These are phyloP conservation scores for Cladosporium sphaerospermum DNA, from an alignment of 2,329 filamentous ascomycete genomes.

Conservation along the genomic window DNA sequence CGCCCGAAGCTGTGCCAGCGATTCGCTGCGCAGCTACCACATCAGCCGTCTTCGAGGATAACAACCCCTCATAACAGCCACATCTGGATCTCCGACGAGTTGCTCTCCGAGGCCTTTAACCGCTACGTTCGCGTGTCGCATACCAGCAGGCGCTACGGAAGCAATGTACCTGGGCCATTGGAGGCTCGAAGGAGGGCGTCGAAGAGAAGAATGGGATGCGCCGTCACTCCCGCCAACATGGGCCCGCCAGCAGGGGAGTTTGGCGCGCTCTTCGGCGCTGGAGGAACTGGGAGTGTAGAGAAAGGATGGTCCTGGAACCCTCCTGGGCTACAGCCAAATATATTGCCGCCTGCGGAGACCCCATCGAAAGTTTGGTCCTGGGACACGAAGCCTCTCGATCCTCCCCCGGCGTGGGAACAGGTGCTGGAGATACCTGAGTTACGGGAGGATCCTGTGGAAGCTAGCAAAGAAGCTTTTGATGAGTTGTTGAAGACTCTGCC, in stretches of 20 bases:
- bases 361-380: neutral
- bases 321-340: constrained; percentile 13
- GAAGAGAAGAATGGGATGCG: constrained; percentile 48
- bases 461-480: constrained; percentile 20
- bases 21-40: constrained; percentile 11
- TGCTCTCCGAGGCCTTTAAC: constrained; percentile 46
- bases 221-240: neutral
- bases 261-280: constrained; percentile 25
- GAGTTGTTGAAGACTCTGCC: constrained; percentile 13
- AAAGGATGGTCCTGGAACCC: constrained; percentile 23
- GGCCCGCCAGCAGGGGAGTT: constrained; percentile 20
- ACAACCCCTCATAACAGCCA: neutral
- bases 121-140: constrained; percentile 45
- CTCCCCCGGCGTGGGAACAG: neutral
- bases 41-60: constrained; percentile 6
- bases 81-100: constrained; percentile 53
- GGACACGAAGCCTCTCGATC: neutral
- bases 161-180: constrained; percentile 56
- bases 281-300: constrained; percentile 10
- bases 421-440: constrained; percentile 8
- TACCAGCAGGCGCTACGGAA: constrained; percentile 41
- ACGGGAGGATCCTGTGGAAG: constrained; percentile 12
- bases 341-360: neutral
- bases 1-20: constrained; percentile 12
- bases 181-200: constrained; percentile 53